Evolutionary conservation across 2,329 filamentous ascomycete genomes (phyloP), one percentile per base, ranked within the genome.

Genomic region (Fragosphaeria purpurea): DNA sequence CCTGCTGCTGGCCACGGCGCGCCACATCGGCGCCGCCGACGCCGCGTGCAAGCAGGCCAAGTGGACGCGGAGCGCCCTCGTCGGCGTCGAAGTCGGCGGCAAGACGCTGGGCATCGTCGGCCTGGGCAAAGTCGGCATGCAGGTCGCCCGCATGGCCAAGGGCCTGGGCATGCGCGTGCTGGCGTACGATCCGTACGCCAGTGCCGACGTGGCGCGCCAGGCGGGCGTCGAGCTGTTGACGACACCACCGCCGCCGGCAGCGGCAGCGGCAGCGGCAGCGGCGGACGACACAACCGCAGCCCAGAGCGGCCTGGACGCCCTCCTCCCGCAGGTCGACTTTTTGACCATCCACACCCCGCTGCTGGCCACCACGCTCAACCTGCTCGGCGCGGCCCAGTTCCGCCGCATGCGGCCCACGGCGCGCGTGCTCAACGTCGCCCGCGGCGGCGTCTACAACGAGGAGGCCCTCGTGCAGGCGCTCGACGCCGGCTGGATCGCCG

Each of bases 401-500:
- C 70, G 70, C 30, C 72, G 71, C 7, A 91, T 93, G 86, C 89
- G 87, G 62, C 72, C 71, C 13, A 83, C 83, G 7, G 82, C 86
- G 0, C 75, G 85, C 4, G 80, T 91, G 6, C 72, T 93, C 48
- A 93, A 93, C 55, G 86, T 91, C 0, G 86, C 86, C 1, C 72
- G 87, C 35, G 87, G 87, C 2, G 87, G 86, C 1, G 86, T 90
- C 48, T 85, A 90, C 56, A 86, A 91, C 53, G 87, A 93, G 62
- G 73, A 73, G 1, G 85, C 86, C 0, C 70, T 93, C 4, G 70
- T 90, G 0, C 76, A 75, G 48, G 86, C 85, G 0, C 67, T 93
- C 0, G 77, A 90, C 47, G 73, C 76, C 31, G 83, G 83, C 1
- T 82, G 77, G 60, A 85, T 93, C 46, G 83, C 83, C 0, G 86